phyloP scores from a whole-genome alignment of 257 asterid species.

The Datura wrightii region DNA sequence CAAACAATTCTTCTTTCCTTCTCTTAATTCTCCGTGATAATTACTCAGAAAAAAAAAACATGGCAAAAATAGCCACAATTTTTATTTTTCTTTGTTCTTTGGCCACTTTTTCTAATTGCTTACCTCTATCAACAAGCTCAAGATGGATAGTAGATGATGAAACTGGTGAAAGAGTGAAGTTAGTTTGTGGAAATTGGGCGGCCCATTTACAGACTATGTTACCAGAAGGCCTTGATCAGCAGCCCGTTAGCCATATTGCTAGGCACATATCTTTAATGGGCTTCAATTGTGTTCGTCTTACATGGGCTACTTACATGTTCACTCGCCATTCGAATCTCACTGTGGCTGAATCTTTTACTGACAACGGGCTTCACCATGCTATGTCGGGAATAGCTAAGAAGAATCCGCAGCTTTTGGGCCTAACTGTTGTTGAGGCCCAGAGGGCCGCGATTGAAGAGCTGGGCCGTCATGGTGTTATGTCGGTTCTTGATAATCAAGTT shows the following conservation, averaged over 20 bases:
- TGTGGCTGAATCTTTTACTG: constrained; percentile 38
- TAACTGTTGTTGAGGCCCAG: constrained; percentile 58
- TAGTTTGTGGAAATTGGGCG: constrained; percentile 64
- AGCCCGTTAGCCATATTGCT: constrained; percentile 45
- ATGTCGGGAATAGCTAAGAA: constrained; percentile 40
- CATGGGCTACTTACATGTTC: constrained; percentile 69
- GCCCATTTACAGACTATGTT: constrained; percentile 65
- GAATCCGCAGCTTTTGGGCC: constrained; percentile 46
- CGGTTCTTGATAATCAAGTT: constrained; percentile 71
- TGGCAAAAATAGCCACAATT: background rate
- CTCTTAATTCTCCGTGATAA: background rate
- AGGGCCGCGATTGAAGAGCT: constrained; percentile 54
- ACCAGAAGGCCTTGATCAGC: constrained; percentile 65
- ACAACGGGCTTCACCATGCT: constrained; percentile 47
- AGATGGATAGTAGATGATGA: constrained; percentile 62
- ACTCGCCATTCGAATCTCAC: constrained; percentile 44
- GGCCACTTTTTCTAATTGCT: constrained; percentile 37
- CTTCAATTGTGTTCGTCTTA: constrained; percentile 69
- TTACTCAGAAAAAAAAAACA: background rate
- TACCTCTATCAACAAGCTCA: constrained; percentile 59
- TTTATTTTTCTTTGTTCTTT: constrained; percentile 35
- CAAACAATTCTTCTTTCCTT: background rate
- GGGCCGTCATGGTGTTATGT: constrained; percentile 51
- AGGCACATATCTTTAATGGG: constrained; percentile 50
- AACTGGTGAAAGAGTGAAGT: constrained; percentile 53